These are phyloP conservation scores for Cryphonectria nitschkei DNA, from an alignment of 2,329 filamentous ascomycete species.

Conservation along the genomic window DNA sequence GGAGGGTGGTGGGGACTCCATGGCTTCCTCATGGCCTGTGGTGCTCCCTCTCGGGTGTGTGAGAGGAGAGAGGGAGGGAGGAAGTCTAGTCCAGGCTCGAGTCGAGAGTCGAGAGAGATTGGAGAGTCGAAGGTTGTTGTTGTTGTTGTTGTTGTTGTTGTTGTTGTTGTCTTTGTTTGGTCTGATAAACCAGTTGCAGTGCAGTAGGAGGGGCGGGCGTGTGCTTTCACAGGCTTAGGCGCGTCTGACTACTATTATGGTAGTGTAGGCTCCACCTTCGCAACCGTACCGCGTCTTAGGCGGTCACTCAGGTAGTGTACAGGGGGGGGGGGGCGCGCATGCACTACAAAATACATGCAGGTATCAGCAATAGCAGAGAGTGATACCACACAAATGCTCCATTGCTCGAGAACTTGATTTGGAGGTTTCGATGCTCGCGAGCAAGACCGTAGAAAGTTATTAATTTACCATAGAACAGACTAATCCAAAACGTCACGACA, in stretches of 20 bases:
- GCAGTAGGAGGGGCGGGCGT: neutral
- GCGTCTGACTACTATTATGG: neutral
- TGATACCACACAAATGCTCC: neutral
- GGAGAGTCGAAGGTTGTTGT: neutral
- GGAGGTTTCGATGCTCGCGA: neutral
- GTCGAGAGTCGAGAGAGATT: neutral
- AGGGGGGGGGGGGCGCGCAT: neutral
- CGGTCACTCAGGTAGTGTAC: neutral
- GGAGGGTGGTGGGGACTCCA: slow-evolving; percentile 34
- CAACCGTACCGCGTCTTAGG: slow-evolving; percentile 9
- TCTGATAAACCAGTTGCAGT: neutral
- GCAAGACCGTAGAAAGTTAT: neutral
- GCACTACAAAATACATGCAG: neutral
- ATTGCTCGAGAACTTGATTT: neutral
- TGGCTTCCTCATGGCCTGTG: slow-evolving; percentile 19
- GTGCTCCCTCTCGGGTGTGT: slow-evolving; percentile 11
- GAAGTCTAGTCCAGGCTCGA: neutral
- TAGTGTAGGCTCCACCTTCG: slow-evolving; percentile 1
- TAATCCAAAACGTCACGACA: neutral
- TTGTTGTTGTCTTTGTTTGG: slow-evolving; percentile 5
- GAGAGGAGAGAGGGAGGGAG: neutral
- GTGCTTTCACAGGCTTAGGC: neutral
- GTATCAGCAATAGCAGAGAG: neutral
- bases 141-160: slow-evolving; percentile 4
- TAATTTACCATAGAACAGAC: neutral